Conservation (phyloP, 2,329 filamentous ascomycete species). For the Venturia pyrina region DNA sequence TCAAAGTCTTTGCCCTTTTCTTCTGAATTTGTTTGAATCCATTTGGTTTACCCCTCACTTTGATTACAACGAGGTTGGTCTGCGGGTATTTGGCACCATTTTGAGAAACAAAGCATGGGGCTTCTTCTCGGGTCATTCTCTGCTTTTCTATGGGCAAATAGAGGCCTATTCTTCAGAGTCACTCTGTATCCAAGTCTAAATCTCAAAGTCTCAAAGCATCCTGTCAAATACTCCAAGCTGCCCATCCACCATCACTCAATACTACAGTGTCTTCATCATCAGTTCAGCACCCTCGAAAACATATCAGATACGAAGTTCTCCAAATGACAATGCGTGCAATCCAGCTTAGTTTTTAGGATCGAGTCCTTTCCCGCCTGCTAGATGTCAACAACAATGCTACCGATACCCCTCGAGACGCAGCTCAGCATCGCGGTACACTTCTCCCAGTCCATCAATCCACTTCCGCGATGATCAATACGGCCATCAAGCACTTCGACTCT, state of each 20-base stretch:
- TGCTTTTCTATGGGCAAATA: too few species aligned
- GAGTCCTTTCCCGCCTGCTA: not conserved
- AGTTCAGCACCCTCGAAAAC: too few species aligned
- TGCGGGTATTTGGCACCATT: not conserved
- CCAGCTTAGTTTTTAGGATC: too few species aligned
- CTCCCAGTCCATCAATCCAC: constrained; percentile 26
- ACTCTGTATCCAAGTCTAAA: too few species aligned
- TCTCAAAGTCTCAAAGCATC: not conserved
- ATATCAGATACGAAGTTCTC: too few species aligned
- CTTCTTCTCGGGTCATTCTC: too few species aligned
- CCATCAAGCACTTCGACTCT: constrained; percentile 29
- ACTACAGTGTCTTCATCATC: too few species aligned
- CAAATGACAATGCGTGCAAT: not conserved
- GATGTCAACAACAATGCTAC: constrained; percentile 23
- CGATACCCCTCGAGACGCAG: constrained; percentile 29
- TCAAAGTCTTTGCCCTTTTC: too few species aligned
- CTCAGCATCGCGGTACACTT: constrained; percentile 26
- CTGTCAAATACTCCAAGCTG: not conserved
- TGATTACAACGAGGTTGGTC: not conserved
- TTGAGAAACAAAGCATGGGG: not conserved
- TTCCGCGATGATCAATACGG: constrained; percentile 30
- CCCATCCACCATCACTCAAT: too few species aligned
- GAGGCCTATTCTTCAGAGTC: too few species aligned
- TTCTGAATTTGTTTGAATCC: too few species aligned
- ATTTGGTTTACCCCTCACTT: not conserved